A percentile compares a stretch with the other conserved stretches of the same genome.
Conservation (phyloP, 2,329 filamentous ascomycete species). For the Alternaria conjuncta region DNA sequence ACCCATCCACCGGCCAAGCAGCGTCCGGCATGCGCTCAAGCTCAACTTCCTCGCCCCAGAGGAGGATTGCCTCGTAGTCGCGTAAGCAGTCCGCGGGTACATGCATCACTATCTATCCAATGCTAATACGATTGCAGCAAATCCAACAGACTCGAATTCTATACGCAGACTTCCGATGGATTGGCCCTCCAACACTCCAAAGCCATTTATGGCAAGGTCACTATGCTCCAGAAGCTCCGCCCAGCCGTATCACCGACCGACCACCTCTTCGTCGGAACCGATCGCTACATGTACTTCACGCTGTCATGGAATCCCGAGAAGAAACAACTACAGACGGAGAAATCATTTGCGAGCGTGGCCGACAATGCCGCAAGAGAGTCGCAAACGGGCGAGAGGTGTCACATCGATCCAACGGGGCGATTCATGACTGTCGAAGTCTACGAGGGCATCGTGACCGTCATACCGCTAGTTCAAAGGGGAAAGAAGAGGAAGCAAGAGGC, state of each 20-base stretch:
- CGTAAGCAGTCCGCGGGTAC: slow-evolving; percentile 64
- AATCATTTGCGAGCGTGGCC: slow-evolving; percentile 65
- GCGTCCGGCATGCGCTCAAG: slow-evolving; percentile 85
- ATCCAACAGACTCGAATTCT: slow-evolving; percentile 85
- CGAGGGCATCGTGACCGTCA: slow-evolving; percentile 70
- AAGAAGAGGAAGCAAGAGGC: slow-evolving; percentile 58
- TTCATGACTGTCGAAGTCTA: slow-evolving; percentile 73
- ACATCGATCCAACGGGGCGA: slow-evolving; percentile 79
- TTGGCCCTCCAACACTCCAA: slow-evolving; percentile 68
- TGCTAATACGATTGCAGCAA: slow-evolving; percentile 59
- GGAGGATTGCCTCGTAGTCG: slow-evolving; percentile 83
- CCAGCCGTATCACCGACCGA: slow-evolving; percentile 78
- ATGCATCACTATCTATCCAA: neutral
- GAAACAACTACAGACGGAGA: slow-evolving; percentile 61
- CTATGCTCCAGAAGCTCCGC: slow-evolving; percentile 80
- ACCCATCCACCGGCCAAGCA: slow-evolving; percentile 90
- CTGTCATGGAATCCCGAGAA: slow-evolving; percentile 75
- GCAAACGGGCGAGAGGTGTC: slow-evolving; percentile 80
- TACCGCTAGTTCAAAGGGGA: slow-evolving; percentile 64
- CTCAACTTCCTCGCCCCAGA: slow-evolving; percentile 75
- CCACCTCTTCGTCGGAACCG: slow-evolving; percentile 90
- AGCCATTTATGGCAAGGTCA: slow-evolving; percentile 82
- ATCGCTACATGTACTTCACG: slow-evolving; percentile 89
- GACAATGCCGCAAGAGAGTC: slow-evolving; percentile 72
- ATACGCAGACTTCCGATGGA: slow-evolving; percentile 69